These are phyloP conservation scores for Chytridium lagenaria DNA, from an alignment of 371 early-diverging fungal species.

Conservation along the genomic window DNA sequence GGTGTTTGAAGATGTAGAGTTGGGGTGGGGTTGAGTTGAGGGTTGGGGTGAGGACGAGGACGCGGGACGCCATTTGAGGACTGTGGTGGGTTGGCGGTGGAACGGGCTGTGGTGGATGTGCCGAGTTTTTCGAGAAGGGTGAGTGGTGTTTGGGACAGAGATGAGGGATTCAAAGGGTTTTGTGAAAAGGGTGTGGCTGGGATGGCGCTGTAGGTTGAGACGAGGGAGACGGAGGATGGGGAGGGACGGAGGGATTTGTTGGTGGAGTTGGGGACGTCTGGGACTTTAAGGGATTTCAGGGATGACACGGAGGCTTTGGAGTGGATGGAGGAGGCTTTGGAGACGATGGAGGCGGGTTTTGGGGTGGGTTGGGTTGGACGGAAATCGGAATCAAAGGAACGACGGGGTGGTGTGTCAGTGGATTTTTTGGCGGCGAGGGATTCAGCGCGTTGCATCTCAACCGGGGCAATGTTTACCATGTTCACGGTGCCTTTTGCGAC, in stretches of 20 bases:
- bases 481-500: no score
- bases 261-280: no score
- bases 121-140: neutral
- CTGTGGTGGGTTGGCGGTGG: slow-evolving; percentile 1
- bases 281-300: no score
- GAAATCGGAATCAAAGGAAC: no score
- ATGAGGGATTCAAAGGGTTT: neutral
- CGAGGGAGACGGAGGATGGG: neutral
- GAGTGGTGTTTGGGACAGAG: slow-evolving; percentile 10
- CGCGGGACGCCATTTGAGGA: neutral
- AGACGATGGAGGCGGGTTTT: no score
- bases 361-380: no score
- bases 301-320: no score
- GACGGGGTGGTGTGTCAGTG: no score
- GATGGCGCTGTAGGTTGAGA: neutral
- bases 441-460: no score
- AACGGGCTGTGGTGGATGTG: slow-evolving; percentile 3
- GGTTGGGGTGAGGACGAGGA: neutral
- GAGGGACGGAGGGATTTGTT: neutral
- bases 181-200: neutral
- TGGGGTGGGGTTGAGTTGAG: neutral
- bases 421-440: no score
- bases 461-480: no score
- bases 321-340: no score
- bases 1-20: neutral